phyloP scores from a whole-genome alignment of 73 alveolate species.

The Paramecium sexaurelia region DNA sequence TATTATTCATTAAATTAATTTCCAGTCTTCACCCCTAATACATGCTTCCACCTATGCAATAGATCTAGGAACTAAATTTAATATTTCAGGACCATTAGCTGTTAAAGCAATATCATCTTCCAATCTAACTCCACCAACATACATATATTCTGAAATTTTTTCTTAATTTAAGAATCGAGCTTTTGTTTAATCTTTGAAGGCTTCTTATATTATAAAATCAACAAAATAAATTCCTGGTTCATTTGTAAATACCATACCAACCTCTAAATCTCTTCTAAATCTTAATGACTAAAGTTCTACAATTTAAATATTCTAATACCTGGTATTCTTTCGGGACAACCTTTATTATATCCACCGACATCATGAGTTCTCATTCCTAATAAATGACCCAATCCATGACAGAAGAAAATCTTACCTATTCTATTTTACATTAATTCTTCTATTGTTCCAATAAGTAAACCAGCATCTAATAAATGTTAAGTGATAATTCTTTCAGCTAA shows the following conservation, averaged over 20 bases:
- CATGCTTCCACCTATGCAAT: slow-evolving; percentile 95
- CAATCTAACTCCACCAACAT: slow-evolving; percentile 98
- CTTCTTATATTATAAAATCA: slow-evolving; percentile 88
- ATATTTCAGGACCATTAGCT: slow-evolving; percentile 89
- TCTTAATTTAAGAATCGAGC: slow-evolving; percentile 78
- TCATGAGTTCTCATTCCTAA: slow-evolving; percentile 98
- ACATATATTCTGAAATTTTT: slow-evolving; percentile 83
- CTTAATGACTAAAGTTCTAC: slow-evolving; percentile 89
- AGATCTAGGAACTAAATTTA: slow-evolving; percentile 97
- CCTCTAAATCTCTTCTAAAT: slow-evolving; percentile 92
- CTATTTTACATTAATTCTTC: slow-evolving; percentile 90
- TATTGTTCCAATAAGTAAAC: slow-evolving; percentile 84
- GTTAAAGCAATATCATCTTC: slow-evolving; percentile 98
- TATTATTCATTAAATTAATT: neutral
- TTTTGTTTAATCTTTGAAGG: slow-evolving; percentile 72
- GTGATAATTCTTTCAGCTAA: slow-evolving; percentile 94
- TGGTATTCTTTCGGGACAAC: slow-evolving; percentile 86
- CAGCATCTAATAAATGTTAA: slow-evolving; percentile 86
- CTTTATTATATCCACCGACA: slow-evolving; percentile 97
- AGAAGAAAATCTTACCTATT: slow-evolving; percentile 95
- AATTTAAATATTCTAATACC: neutral
- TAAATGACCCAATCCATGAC: slow-evolving; percentile 99
- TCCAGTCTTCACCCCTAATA: slow-evolving; percentile 60
- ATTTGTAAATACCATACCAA: slow-evolving; percentile 80
- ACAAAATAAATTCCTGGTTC: slow-evolving; percentile 95